Evolutionary conservation across 2,329 filamentous ascomycete species (phyloP).

Genomic region (Clonostachys rosea): DNA sequence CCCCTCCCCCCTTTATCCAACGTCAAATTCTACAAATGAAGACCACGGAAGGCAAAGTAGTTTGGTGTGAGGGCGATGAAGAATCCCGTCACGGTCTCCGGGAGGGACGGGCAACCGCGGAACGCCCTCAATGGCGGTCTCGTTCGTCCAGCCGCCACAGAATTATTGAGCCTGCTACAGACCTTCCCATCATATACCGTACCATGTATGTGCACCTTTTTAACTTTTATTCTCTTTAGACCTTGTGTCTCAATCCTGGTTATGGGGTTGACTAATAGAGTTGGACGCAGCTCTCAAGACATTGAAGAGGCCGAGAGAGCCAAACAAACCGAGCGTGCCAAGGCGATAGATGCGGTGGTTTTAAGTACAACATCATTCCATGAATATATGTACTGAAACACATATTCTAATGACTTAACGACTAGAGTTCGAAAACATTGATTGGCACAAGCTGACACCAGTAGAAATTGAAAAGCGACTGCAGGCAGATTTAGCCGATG

Average conservation of each 20-base stretch:
- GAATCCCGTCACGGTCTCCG: not conserved
- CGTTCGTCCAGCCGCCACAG: conserved; percentile 1
- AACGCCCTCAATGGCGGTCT: conserved; percentile 10
- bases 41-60: too few species aligned
- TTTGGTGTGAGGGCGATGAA: not conserved
- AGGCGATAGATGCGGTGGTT: conserved; percentile 34
- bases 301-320: too few species aligned
- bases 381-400: not conserved
- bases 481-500: conserved; percentile 47
- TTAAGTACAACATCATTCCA: conserved; percentile 11
- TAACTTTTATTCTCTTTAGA: conserved; percentile 2
- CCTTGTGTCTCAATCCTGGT: not conserved
- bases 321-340: conserved; percentile 17
- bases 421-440: conserved; percentile 54
- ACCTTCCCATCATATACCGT: conserved; percentile 49
- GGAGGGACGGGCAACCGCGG: conserved; percentile 25
- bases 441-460: conserved; percentile 61
- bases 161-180: conserved; percentile 13
- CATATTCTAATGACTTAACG: too few species aligned
- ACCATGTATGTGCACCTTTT: conserved; percentile 35
- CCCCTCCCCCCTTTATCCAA: too few species aligned
- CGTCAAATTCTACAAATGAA: too few species aligned
- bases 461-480: conserved; percentile 56
- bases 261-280: conserved; percentile 37
- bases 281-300: conserved; percentile 35